Percentiles rank a stretch among this genome's conserved stretches.
These are phyloP conservation scores for Coniferiporia weirii DNA, from an alignment of 1,284 basidiomycete species.

Conservation along the genomic window DNA sequence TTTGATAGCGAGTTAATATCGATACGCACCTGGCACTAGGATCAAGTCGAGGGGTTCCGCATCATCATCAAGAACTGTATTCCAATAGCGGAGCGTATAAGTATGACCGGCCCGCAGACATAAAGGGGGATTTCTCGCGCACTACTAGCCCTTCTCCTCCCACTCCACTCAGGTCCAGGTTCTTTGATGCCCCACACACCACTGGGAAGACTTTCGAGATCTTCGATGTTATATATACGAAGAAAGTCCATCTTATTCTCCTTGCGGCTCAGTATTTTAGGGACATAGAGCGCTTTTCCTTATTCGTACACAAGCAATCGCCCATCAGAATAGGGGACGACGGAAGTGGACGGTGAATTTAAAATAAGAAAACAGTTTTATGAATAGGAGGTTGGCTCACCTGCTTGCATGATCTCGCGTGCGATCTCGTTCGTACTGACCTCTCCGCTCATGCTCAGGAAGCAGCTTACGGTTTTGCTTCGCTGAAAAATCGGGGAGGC, in stretches of 20 bases:
- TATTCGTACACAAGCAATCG: background rate
- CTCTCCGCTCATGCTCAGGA: slow-evolving; percentile 71
- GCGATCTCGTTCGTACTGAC: slow-evolving; percentile 52
- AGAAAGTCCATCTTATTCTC: slow-evolving; percentile 61
- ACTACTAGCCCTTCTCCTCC: slow-evolving; percentile 46
- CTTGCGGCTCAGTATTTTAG: slow-evolving; percentile 46
- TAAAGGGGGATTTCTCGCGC: slow-evolving; percentile 21
- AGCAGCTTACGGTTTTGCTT: slow-evolving; percentile 58
- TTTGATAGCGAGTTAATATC: background rate
- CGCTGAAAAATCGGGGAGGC: slow-evolving; percentile 45
- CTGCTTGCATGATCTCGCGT: slow-evolving; percentile 40
- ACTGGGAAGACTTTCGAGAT: slow-evolving; percentile 49
- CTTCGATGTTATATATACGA: slow-evolving; percentile 50
- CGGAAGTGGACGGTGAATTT: too few species aligned
- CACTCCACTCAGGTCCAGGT: slow-evolving; percentile 45
- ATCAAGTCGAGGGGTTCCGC: slow-evolving; percentile 55
- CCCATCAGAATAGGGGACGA: too few species aligned
- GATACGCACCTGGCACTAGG: slow-evolving; percentile 56
- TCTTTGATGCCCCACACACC: slow-evolving; percentile 75
- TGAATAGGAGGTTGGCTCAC: slow-evolving; percentile 29
- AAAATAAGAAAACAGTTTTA: too few species aligned
- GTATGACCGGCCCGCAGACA: background rate
- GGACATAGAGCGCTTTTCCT: slow-evolving; percentile 70
- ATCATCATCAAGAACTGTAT: slow-evolving; percentile 39
- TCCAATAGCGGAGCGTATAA: slow-evolving; percentile 8